phyloP scores from a whole-genome alignment of 495 filamentous ascomycete genomes.

The Podospora tetraspora region DNA sequence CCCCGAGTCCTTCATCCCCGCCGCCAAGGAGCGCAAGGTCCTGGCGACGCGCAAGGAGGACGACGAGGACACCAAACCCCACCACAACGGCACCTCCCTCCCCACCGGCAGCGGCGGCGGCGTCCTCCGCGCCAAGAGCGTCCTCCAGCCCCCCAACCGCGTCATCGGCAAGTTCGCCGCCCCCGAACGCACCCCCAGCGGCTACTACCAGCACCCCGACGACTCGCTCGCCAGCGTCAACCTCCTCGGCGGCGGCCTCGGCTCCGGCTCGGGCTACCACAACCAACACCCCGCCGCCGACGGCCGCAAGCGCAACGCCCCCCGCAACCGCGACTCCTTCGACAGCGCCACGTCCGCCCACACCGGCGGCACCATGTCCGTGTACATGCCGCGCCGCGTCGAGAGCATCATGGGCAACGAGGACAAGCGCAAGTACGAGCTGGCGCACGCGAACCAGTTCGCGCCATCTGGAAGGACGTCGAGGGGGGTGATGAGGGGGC shows the following conservation, averaged over 20 bases:
- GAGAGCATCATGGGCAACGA: conserved; percentile 81
- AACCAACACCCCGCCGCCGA: not conserved
- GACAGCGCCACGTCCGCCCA: conserved; percentile 63
- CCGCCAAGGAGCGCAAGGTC: conserved; percentile 46
- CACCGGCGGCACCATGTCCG: conserved; percentile 52
- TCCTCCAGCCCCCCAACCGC: conserved; percentile 66
- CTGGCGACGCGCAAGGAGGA: conserved; percentile 32
- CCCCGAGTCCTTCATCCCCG: conserved; percentile 80
- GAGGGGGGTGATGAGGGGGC: conserved; percentile 10
- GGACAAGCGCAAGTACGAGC: conserved; percentile 63
- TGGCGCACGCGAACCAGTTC: conserved; percentile 58
- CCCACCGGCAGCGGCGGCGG: conserved; percentile 3
- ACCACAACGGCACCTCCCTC: too few relatives aligned
- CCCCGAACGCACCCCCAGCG: conserved; percentile 53
- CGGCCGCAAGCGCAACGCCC: not conserved
- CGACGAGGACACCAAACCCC: conserved; percentile 23
- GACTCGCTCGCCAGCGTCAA: conserved; percentile 53
- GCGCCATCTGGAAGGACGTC: conserved; percentile 46
- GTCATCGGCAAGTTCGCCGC: conserved; percentile 69
- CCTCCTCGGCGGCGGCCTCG: conserved; percentile 17
- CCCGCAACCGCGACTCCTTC: conserved; percentile 56
- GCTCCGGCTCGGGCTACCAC: not conserved
- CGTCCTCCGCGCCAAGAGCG: conserved; percentile 37
- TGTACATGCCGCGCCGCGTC: conserved; percentile 69
- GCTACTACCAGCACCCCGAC: conserved; percentile 59